Conservation (phyloP, 1,284 basidiomycete species). For the Mycena sp. region DNA sequence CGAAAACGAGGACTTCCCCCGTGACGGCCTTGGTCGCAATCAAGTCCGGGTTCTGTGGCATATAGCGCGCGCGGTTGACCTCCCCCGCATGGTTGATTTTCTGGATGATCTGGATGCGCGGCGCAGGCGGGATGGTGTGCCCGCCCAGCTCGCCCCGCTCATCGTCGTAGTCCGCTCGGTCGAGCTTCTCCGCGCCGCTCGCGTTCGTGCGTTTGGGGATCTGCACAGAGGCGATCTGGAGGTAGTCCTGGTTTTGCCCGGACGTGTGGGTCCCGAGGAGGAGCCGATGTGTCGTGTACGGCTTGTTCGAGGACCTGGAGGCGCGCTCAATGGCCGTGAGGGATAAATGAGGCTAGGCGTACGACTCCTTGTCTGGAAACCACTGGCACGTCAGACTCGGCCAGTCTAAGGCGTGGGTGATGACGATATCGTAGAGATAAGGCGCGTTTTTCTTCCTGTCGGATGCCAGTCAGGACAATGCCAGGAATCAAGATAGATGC, state of each 20-base stretch:
- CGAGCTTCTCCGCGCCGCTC: conserved; percentile 77
- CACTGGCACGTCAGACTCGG: conserved; percentile 98
- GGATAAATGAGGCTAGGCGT: conserved; percentile 45
- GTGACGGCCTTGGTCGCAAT: conserved; percentile 94
- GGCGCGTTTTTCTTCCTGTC: conserved; percentile 96
- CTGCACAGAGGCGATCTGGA: conserved; percentile 95
- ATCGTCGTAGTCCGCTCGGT: conserved; percentile 89
- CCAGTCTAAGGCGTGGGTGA: conserved; percentile 99
- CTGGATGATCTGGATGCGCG: conserved; percentile 91
- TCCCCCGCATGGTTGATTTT: conserved; percentile 97
- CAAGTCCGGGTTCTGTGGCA: conserved; percentile 98
- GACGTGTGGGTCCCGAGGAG: conserved; percentile 98
- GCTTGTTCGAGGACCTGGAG: conserved; percentile 84
- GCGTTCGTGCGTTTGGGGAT: conserved; percentile 84
- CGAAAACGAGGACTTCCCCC: conserved; percentile 94
- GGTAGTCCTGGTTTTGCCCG: conserved; percentile 93
- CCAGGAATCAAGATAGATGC: conserved; percentile 5
- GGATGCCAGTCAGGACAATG: conserved; percentile 30
- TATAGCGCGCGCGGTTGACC: conserved; percentile 97
- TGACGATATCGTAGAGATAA: conserved; percentile 96
- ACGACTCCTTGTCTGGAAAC: conserved; percentile 98
- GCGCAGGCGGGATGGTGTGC: conserved; percentile 80
- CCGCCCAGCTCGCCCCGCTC: conserved; percentile 93
- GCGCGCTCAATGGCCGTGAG: neutral
- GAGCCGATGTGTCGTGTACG: conserved; percentile 93